Conservation (phyloP, 192 early-diverging fungal genomes). For the Linnemannia exigua region DNA sequence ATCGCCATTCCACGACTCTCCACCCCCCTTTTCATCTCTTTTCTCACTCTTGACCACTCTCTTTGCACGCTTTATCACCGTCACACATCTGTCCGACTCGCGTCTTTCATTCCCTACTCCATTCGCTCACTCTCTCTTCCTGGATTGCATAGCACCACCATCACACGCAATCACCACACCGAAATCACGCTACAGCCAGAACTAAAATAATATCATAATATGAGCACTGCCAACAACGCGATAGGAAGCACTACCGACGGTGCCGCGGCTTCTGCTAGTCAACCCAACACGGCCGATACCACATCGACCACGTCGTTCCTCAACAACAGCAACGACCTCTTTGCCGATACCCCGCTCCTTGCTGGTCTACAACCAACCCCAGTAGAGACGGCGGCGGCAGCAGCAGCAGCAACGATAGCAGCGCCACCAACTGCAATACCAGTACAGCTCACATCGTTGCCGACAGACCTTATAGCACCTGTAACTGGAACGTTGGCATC, state of each 20-base stretch:
- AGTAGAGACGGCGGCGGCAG: not conserved
- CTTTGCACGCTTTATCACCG: not conserved
- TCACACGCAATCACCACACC: not conserved
- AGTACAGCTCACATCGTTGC: not conserved
- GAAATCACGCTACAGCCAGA: slow-evolving; percentile 1
- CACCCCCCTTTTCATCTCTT: not conserved
- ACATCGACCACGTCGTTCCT: not conserved
- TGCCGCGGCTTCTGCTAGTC: not conserved
- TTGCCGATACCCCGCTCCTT: not conserved
- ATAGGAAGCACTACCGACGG: not conserved
- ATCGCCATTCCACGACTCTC: not conserved
- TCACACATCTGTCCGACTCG: not conserved
- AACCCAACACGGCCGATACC: not conserved
- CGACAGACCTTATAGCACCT: not conserved
- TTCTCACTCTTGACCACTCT: not conserved
- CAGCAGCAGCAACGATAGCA: not conserved
- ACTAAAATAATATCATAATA: slow-evolving; percentile 6
- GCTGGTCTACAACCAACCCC: not conserved
- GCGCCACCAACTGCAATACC: slow-evolving; percentile 4
- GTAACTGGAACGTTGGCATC: not conserved
- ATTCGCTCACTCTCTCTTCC: too few species aligned
- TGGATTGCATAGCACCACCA: not conserved
- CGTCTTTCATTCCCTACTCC: not conserved
- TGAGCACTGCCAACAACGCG: slow-evolving; percentile 36
- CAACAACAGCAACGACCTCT: not conserved